phyloP scores from a whole-genome alignment of 768 basidiomycete genomes.

The Mycena indigotica region DNA sequence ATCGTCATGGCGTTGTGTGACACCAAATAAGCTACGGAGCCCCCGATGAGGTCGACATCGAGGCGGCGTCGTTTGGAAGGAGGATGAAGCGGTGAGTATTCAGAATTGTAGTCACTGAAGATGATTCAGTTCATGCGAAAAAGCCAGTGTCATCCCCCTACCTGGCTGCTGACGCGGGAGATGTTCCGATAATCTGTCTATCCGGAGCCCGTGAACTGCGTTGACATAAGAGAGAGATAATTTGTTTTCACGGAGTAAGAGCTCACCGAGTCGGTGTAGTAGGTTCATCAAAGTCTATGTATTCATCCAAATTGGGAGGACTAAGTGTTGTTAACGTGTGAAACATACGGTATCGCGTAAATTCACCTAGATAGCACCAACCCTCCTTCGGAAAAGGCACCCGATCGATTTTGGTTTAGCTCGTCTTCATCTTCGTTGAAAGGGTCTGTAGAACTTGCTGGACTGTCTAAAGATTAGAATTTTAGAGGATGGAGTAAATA shows the following conservation, averaged over 20 bases:
- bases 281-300: slow-evolving; percentile 19
- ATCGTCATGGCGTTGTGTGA: slow-evolving; percentile 20
- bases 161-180: background rate
- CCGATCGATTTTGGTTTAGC: slow-evolving; percentile 3
- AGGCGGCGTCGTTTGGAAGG: slow-evolving; percentile 28
- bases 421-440: slow-evolving; percentile 9
- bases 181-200: background rate
- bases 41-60: slow-evolving; percentile 15
- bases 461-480: too few relatives aligned
- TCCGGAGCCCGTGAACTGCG: slow-evolving; percentile 5
- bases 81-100: too few relatives aligned
- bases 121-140: too few relatives aligned
- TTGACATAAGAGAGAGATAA: background rate
- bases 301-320: slow-evolving; percentile 17
- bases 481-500: background rate
- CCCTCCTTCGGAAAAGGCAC: slow-evolving; percentile 1
- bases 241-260: background rate
- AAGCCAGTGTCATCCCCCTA: too few relatives aligned
- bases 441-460: slow-evolving; percentile 2
- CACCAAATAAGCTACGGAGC: slow-evolving; percentile 5
- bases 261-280: slow-evolving; percentile 20
- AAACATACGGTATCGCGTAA: background rate
- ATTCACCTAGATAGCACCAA: slow-evolving; percentile 20
- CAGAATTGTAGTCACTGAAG: too few relatives aligned
- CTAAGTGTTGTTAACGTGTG: background rate